These are phyloP conservation scores for Colletotrichum tropicicola DNA, from an alignment of 2,329 filamentous ascomycete genomes.

Conservation along the genomic window DNA sequence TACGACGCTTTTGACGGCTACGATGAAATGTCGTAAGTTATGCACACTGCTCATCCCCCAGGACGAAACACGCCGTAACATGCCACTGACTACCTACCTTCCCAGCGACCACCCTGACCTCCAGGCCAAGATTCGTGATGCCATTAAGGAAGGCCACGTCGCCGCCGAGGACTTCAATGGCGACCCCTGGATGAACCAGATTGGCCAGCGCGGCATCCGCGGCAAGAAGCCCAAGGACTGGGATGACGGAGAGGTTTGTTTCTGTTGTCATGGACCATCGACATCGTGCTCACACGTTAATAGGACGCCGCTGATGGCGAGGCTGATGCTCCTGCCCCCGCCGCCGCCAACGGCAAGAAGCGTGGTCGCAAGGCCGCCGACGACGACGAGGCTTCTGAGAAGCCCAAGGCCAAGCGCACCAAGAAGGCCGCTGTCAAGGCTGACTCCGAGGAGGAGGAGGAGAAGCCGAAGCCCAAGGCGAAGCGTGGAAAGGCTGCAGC, in stretches of 20 bases:
- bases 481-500: constrained; percentile 33
- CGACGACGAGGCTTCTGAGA: constrained; percentile 24
- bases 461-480: constrained; percentile 43
- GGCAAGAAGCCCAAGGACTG: constrained; percentile 41
- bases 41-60: background rate
- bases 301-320: constrained; percentile 39
- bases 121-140: constrained; percentile 78
- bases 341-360: constrained; percentile 30
- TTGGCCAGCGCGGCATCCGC: constrained; percentile 72
- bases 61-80: background rate
- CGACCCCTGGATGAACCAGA: constrained; percentile 77
- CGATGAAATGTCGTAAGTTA: constrained; percentile 70
- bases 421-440: constrained; percentile 37
- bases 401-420: constrained; percentile 24
- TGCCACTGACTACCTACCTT: constrained; percentile 22
- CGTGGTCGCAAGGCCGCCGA: constrained; percentile 30
- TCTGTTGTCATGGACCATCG: background rate
- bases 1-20: constrained; percentile 80
- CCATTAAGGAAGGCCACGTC: constrained; percentile 81
- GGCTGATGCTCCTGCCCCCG: background rate
- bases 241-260: constrained; percentile 32
- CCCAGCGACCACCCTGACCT: constrained; percentile 63
- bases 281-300: background rate
- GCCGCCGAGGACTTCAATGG: constrained; percentile 89
- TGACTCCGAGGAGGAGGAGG: constrained; percentile 31